Conservation (phyloP, 768 basidiomycete species). For the Lentinus tigrinus region DNA sequence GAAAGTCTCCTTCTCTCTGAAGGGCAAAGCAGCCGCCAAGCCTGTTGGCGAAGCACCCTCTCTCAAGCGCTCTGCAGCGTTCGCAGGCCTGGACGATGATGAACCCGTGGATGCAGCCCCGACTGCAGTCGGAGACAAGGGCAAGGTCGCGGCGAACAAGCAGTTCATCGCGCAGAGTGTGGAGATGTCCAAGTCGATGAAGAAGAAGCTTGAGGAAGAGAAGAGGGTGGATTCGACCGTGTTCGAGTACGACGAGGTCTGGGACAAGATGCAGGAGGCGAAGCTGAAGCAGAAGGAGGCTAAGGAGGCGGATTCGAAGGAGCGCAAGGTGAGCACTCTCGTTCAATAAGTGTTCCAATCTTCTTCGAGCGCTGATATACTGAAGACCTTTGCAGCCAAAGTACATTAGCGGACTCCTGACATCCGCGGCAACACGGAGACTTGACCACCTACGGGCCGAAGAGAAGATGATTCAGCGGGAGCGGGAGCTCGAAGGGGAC, state of each 20-base stretch:
- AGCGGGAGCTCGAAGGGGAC: constrained; percentile 91
- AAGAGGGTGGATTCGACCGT: constrained; percentile 77
- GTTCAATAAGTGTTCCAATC: not conserved
- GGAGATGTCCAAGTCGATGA: constrained; percentile 59
- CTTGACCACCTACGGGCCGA: constrained; percentile 91
- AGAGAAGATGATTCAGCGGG: constrained; percentile 95
- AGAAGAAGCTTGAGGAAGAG: constrained; percentile 77
- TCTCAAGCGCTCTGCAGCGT: constrained; percentile 60
- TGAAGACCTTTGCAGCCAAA: constrained; percentile 63
- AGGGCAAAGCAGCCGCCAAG: constrained; percentile 45
- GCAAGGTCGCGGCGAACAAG: constrained; percentile 48
- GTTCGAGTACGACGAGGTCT: constrained; percentile 95
- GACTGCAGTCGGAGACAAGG: constrained; percentile 38
- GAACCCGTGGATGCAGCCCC: constrained; percentile 49
- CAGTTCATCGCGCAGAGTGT: constrained; percentile 57
- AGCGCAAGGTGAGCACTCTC: constrained; percentile 62
- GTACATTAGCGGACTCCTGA: constrained; percentile 81
- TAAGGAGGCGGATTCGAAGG: constrained; percentile 74
- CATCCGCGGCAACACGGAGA: constrained; percentile 81
- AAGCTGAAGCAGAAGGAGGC: constrained; percentile 70
- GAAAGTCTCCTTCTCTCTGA: constrained; percentile 91
- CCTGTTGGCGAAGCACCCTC: constrained; percentile 49
- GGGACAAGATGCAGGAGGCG: constrained; percentile 91
- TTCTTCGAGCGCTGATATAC: constrained; percentile 16
- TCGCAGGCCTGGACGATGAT: constrained; percentile 66